Evolutionary conservation across 768 basidiomycete genomes (phyloP).

Genomic region (Artomyces pyxidatus): DNA sequence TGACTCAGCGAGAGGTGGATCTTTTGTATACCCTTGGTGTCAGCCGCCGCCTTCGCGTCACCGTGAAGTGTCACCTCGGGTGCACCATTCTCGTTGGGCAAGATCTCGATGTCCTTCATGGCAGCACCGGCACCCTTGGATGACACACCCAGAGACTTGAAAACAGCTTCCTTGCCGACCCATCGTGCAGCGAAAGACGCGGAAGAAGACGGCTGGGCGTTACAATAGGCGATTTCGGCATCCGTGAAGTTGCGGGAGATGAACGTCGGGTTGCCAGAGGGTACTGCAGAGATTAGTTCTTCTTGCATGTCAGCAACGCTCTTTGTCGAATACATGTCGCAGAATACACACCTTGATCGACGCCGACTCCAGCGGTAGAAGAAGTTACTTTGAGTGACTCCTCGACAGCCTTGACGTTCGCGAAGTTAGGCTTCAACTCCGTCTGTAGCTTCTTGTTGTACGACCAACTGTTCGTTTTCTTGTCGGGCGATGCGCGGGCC

Average conservation of each 20-base stretch:
- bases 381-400: conserved; percentile 39
- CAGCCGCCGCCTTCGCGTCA: conserved; percentile 69
- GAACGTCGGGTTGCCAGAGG: conserved; percentile 83
- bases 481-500: conserved; percentile 74
- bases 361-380: conserved; percentile 70
- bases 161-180: conserved; percentile 95
- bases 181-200: conserved; percentile 96
- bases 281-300: conserved; percentile 91
- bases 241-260: conserved; percentile 89
- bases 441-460: conserved; percentile 61
- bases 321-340: conserved; percentile 6
- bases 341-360: conserved; percentile 67
- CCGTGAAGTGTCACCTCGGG: conserved; percentile 74
- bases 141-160: conserved; percentile 88
- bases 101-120: conserved; percentile 97
- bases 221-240: conserved; percentile 81
- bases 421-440: conserved; percentile 40
- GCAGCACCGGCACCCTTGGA: conserved; percentile 89
- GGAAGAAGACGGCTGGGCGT: conserved; percentile 70
- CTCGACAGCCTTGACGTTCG: conserved; percentile 63
- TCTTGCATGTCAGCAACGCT: conserved; percentile 6
- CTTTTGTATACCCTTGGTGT: conserved; percentile 60
- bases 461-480: conserved; percentile 80
- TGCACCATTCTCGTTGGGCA: conserved; percentile 69
- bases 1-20: conserved; percentile 86